A percentile compares a stretch with the other conserved stretches of the same genome.
Conservation (phyloP, 345 rosid genomes). For the Acer negundo region DNA sequence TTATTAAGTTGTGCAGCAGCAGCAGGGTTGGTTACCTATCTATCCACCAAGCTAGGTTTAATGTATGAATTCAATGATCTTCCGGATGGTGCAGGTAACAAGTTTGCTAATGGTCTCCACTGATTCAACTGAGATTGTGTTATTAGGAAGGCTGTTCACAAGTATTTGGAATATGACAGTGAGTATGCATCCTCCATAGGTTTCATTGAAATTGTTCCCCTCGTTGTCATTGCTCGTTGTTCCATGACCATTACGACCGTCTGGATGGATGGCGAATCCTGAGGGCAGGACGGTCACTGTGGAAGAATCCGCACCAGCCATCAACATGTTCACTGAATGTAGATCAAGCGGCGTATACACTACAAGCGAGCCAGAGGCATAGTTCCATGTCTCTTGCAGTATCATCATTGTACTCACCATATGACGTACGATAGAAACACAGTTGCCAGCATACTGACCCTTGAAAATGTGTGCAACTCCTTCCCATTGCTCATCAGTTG, state of each 20-base stretch:
- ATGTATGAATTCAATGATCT: slow-evolving; percentile 27
- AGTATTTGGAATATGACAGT: slow-evolving; percentile 64
- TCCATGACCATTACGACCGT: slow-evolving; percentile 12
- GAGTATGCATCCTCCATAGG: slow-evolving; percentile 47
- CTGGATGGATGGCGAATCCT: slow-evolving; percentile 60
- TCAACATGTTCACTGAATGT: slow-evolving; percentile 41
- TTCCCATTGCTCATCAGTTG: no score
- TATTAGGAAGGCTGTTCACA: slow-evolving; percentile 42
- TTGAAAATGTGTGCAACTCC: slow-evolving; percentile 28
- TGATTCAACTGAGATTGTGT: slow-evolving; percentile 56
- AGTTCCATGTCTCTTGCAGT: slow-evolving; percentile 69
- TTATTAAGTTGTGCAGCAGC: slow-evolving; percentile 3
- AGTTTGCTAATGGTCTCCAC: slow-evolving; percentile 63
- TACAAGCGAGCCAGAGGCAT: slow-evolving; percentile 50
- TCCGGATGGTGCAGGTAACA: slow-evolving; percentile 57
- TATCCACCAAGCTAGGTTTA: no score
- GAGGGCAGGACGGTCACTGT: slow-evolving; percentile 54
- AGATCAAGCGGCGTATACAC: slow-evolving; percentile 66
- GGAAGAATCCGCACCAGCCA: slow-evolving; percentile 51
- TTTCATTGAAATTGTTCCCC: slow-evolving; percentile 38
- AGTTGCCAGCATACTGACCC: slow-evolving; percentile 40
- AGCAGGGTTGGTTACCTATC: no score
- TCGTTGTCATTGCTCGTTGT: neutral
- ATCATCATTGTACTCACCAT: slow-evolving; percentile 54
- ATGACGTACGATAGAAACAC: slow-evolving; percentile 54